phyloP scores from a whole-genome alignment of 768 basidiomycete genomes.

The Mycena belliarum region DNA sequence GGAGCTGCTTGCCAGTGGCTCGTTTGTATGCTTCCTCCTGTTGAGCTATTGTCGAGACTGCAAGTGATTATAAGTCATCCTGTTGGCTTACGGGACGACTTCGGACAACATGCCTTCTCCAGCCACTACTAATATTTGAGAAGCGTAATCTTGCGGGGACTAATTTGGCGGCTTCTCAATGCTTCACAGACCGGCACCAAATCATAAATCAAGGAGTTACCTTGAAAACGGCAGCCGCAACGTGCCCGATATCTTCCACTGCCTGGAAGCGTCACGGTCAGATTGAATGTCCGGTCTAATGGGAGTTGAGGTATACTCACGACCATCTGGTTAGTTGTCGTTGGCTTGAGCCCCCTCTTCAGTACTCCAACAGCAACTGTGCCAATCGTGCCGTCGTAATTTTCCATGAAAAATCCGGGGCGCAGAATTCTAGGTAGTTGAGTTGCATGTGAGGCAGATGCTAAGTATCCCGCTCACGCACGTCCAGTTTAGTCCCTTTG shows the following conservation, averaged over 20 bases:
- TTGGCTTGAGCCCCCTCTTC: conserved; percentile 25
- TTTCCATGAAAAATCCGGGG: conserved; percentile 38
- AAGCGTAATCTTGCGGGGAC: conserved; percentile 22
- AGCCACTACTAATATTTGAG: neutral
- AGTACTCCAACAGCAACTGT: conserved; percentile 27
- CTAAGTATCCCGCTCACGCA: conserved; percentile 12
- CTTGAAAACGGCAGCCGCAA: conserved; percentile 8
- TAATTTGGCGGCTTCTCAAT: conserved; percentile 14
- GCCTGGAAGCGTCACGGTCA: conserved; percentile 8
- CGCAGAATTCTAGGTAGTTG: conserved; percentile 28
- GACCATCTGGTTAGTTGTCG: conserved; percentile 18
- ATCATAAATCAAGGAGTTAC: neutral
- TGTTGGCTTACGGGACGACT: neutral
- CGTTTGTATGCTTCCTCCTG: conserved; percentile 29
- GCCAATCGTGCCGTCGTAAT: conserved; percentile 33
- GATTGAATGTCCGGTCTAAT: conserved; percentile 4
- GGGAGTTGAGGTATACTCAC: neutral
- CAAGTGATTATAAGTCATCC: neutral
- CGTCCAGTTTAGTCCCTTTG: conserved; percentile 31
- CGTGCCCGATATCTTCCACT: conserved; percentile 27
- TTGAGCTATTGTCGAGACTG: conserved; percentile 17
- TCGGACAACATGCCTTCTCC: neutral
- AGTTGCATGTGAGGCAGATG: neutral
- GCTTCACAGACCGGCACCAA: too few relatives aligned
- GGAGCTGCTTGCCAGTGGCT: conserved; percentile 19